Base-by-base conservation (phyloP, 495 filamentous ascomycete genomes). In the Thermochaetoides thermophila region DNA sequence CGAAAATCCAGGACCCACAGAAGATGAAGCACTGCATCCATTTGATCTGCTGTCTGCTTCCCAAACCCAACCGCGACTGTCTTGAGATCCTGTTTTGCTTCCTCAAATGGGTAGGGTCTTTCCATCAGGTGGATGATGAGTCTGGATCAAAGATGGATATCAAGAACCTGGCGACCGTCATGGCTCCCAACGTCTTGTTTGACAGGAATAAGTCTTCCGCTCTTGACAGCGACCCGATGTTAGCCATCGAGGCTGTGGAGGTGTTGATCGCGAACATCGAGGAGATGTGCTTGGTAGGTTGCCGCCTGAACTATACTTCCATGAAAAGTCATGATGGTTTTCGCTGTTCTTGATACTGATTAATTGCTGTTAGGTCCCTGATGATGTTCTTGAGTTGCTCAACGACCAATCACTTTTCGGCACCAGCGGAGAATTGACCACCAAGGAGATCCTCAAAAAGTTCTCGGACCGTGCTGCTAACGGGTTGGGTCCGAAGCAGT, bases 141-240 rank as follows among this genome's bases (percentile, higher is more conserved):
- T 63, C 61, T 6, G 89, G 89, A 14, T 94, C 84, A 49, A 95
- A 95, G 65, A 99, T 99, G 89, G 89, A 99, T 56, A 84, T 89
- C 31, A 86, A 93, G 56, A 99, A 99, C 48, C 71, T 99, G 34
- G 83, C 89, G 5, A 96, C 91, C n/a, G 89, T 99, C 38, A 92
- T 99, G 43, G 83, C 86, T 5, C 89, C 89, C 0, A 99, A 99
- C 41, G 80, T 99, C 34, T 73, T 99, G 10, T 84, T 82, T 44
- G 74, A 80, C 8, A 77, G 64, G 41, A 66, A 69, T 27, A 75
- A 73, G 41, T 54, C 45, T 12, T 69, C 75, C 9, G 67, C 59
- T 19, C 71, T 81, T 44, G 84, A 89, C 44, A 76, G 78, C 42
- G 71, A 78, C 25, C 87, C 81, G 44, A 93, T 95, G 65, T 66